Base-by-base conservation (phyloP, 306 rosid genomes). In the Lathyrus aphaca region DNA sequence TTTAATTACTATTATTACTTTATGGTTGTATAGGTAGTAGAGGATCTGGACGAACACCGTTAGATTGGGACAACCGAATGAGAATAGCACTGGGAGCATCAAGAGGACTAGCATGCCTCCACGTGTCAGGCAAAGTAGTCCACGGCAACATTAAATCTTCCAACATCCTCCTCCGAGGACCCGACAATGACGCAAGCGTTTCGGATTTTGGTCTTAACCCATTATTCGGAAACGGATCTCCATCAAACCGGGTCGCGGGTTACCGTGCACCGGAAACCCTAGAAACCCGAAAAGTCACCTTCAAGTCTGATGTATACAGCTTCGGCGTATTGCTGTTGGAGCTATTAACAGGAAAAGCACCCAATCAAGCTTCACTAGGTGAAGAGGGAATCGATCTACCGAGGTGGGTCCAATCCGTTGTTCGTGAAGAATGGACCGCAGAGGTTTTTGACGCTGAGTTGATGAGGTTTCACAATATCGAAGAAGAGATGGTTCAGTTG, bases 391-490 rank as follows among this genome's bases (percentile, higher is more conserved):
- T 95, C 0, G 99, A 95, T 38, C 88, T 95, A 0, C 99, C 99
- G 0, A 68, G 99, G 82, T 95, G 99, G 99, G 99, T 95, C 49
- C 99, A 91, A 64, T 95, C 99, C 0, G 99, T 95, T 60, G 99
- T 95, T 5, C 85, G 99, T 0, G 97, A 95, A 62, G 99, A 95
- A 48, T 95, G 99, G 99, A 95, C 99, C 2, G 99, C 99, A 1
- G 99, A 95, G 72, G 99, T 95, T 8, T 95, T 95, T 30, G 99
- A 95, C 10, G 87, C 92, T 1, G 99, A 95, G 69, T 82, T 95
- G 2, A 95, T 95, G 96, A 89, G 97, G 86, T 87, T 81, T 63
- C 92, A 91, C 10, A 91, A 89, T 74, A 89, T 95, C 0, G 99
- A 95, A 38, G 99, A 95, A 8, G 99, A 95, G 84, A 95, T 95